These are phyloP conservation scores for Davidsoniella australis DNA, from an alignment of 2,329 filamentous ascomycete genomes.

Conservation along the genomic window DNA sequence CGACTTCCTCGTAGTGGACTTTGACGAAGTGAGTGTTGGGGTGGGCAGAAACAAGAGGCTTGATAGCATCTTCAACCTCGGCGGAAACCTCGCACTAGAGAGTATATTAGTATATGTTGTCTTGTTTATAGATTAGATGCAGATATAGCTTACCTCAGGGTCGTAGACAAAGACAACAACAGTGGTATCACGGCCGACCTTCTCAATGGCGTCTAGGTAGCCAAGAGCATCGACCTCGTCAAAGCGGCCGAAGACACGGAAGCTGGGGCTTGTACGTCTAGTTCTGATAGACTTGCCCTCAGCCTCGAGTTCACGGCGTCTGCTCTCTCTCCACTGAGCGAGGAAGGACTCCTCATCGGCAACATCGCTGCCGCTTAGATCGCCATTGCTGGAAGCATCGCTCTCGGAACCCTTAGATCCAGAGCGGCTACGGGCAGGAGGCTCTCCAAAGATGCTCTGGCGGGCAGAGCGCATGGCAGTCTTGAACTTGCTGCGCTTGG, in stretches of 20 bases:
- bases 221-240: constrained; percentile 76
- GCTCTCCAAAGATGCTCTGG: constrained; percentile 36
- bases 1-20: constrained; percentile 78
- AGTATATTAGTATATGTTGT: constrained; percentile 14
- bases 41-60: constrained; percentile 55
- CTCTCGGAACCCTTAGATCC: constrained; percentile 28
- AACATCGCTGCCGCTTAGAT: constrained; percentile 27
- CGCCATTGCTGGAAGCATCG: constrained; percentile 19
- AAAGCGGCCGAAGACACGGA: constrained; percentile 60
- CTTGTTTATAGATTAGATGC: background rate
- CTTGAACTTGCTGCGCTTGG: constrained; percentile 38
- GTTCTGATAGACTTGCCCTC: constrained; percentile 39
- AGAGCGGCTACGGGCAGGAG: constrained; percentile 19
- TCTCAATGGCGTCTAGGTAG: constrained; percentile 93
- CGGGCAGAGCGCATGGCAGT: constrained; percentile 34
- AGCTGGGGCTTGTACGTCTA: constrained; percentile 58
- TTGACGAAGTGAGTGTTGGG: constrained; percentile 71
- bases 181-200: constrained; percentile 59
- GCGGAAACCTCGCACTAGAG: constrained; percentile 59
- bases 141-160: constrained; percentile 45
- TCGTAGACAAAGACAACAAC: constrained; percentile 93
- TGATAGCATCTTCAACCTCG: constrained; percentile 62
- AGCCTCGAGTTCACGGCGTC: constrained; percentile 60
- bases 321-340: constrained; percentile 65
- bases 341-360: constrained; percentile 61